Evolutionary conservation across 2,329 filamentous ascomycete genomes (phyloP).

Genomic region (Fonsecaea pugnacius): DNA sequence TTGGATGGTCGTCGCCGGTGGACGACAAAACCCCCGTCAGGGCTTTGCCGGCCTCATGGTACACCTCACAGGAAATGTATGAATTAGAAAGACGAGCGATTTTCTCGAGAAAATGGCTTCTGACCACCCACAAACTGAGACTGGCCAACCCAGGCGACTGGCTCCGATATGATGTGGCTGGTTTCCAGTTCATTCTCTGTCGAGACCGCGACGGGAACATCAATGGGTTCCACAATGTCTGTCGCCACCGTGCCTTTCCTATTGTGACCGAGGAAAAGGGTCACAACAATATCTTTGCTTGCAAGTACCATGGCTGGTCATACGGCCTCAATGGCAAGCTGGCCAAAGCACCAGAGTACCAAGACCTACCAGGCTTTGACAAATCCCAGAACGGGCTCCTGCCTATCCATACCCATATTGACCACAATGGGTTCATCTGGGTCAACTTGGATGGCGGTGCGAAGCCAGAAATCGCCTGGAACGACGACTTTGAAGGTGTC

Average conservation of each 20-base stretch:
- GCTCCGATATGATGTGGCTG: slow-evolving; percentile 42
- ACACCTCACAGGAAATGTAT: slow-evolving; percentile 55
- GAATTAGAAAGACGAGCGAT: slow-evolving; percentile 56
- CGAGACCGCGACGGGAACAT: slow-evolving; percentile 58
- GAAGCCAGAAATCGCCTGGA: slow-evolving; percentile 53
- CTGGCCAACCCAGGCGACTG: slow-evolving; percentile 55
- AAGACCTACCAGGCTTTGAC: slow-evolving; percentile 61
- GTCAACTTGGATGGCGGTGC: slow-evolving; percentile 31
- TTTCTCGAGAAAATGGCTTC: slow-evolving; percentile 57
- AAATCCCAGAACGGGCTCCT: slow-evolving; percentile 61
- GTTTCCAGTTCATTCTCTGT: slow-evolving; percentile 61
- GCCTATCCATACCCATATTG: slow-evolving; percentile 33
- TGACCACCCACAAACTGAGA: slow-evolving; percentile 48
- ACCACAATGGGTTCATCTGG: slow-evolving; percentile 33
- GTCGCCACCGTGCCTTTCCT: slow-evolving; percentile 62
- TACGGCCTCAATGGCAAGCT: slow-evolving; percentile 63
- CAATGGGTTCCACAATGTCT: slow-evolving; percentile 67
- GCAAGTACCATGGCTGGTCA: slow-evolving; percentile 68
- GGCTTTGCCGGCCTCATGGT: slow-evolving; percentile 57
- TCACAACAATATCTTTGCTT: slow-evolving; percentile 54
- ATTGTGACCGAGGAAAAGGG: slow-evolving; percentile 50
- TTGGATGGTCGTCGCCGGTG: slow-evolving; percentile 7
- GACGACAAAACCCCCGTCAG: slow-evolving; percentile 10
- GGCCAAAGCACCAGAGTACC: slow-evolving; percentile 64
- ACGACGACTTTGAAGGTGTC: slow-evolving; percentile 56